Evolutionary conservation across 2,329 filamentous ascomycete genomes (phyloP), one percentile per base, ranked within the genome.

Genomic region (Cercospora citrullina): DNA sequence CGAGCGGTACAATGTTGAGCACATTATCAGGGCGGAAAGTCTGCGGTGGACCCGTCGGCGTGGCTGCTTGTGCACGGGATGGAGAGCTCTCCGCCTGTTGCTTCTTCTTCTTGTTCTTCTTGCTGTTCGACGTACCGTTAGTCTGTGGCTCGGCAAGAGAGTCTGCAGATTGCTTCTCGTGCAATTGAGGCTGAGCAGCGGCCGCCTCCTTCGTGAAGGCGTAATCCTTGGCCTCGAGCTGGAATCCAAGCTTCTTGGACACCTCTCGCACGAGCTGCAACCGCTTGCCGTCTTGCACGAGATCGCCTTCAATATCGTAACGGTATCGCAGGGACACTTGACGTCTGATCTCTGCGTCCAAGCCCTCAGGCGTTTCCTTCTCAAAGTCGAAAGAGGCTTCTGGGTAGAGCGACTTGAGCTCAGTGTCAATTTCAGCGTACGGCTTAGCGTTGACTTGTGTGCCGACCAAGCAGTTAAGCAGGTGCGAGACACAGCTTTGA

Each of bases 401-500:
- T 16, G 89, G 85, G 79, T 96, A 99, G 63, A 98, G 83, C 14
- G 85, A 80, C 79, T 89, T 90, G 71, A 98, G 81, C 7, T 87
- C 85, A 68, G 89, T 83, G 73, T 98, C 93, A 67, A 93, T 84
- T 69, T 96, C 91, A 45, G 93, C 88, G 62, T 86, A 84, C 28
- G 95, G 95, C 73, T 90, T 88, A n/a, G 87, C 75, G 79, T 96
- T 97, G 65, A 94, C 81, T 51, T 86, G 87, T 59, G 85, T 84
- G 14, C 95, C 95, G 39, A 99, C 84, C 48, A 99, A 84, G 80
- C 95, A 99, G 84, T 99, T 99, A 73, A 99, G 86, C 61, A 99
- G 84, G 78, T 99, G 95, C 6, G 94, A 85, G 69, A 94, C 83
- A 78, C 91, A 94, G 68, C 91, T 84, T 60, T 92, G 86, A n/a